Percentiles rank a stretch among this genome's conserved stretches.
These are phyloP conservation scores for Penicillium sp. DNA, from an alignment of 2,329 filamentous ascomycete species.

Conservation along the genomic window DNA sequence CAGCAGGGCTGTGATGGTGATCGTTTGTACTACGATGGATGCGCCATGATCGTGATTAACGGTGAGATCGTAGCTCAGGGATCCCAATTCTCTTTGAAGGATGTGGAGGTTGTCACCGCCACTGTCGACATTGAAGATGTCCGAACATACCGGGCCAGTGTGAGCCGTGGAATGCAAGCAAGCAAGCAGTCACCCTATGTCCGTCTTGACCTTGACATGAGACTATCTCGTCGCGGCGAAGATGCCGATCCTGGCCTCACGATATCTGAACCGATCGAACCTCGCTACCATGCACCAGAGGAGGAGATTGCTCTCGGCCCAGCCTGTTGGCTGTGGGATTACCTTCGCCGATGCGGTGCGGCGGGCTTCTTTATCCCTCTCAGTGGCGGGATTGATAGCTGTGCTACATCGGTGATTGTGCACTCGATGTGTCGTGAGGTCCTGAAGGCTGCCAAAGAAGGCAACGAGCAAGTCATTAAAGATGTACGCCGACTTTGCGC, in stretches of 20 bases:
- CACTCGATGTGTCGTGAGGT: slow-evolving; percentile 39
- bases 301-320: slow-evolving; percentile 63
- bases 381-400: slow-evolving; percentile 40
- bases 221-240: slow-evolving; percentile 31
- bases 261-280: slow-evolving; percentile 44
- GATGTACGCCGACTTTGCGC: slow-evolving; percentile 51
- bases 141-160: slow-evolving; percentile 29
- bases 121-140: slow-evolving; percentile 66
- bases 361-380: slow-evolving; percentile 40
- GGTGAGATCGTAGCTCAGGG: slow-evolving; percentile 61
- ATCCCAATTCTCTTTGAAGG: slow-evolving; percentile 59
- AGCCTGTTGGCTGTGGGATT: slow-evolving; percentile 59
- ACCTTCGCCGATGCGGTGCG: slow-evolving; percentile 35
- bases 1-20: slow-evolving; percentile 57
- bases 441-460: slow-evolving; percentile 31
- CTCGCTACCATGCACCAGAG: slow-evolving; percentile 57
- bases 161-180: slow-evolving; percentile 33
- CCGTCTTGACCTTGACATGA: slow-evolving; percentile 37
- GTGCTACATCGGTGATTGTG: slow-evolving; percentile 38
- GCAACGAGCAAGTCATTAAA: slow-evolving; percentile 48
- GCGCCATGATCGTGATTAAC: slow-evolving; percentile 58
- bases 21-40: slow-evolving; percentile 59
- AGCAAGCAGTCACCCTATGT: slow-evolving; percentile 29
- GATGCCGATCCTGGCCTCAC: slow-evolving; percentile 44
- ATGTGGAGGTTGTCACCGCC: slow-evolving; percentile 62